Percentiles rank a stretch among this genome's conserved stretches.
phyloP scores from a whole-genome alignment of 495 filamentous ascomycete genomes.

The Annulohypoxylon nitens region DNA sequence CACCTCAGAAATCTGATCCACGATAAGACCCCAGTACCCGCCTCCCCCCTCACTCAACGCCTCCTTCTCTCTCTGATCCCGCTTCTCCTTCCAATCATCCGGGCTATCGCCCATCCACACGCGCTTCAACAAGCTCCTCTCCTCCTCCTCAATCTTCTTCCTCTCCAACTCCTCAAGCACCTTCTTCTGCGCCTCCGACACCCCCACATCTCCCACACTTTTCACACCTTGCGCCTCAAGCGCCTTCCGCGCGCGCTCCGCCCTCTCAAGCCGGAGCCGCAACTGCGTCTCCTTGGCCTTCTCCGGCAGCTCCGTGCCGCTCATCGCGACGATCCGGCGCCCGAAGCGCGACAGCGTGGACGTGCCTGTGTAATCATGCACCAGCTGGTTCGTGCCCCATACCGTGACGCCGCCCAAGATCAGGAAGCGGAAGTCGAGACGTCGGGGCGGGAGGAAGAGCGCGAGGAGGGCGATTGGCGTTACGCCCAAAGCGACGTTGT shows the following conservation, averaged over 20 bases:
- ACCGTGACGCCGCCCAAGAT: slow-evolving; percentile 71
- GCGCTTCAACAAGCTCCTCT: slow-evolving; percentile 61
- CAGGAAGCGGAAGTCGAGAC: slow-evolving; percentile 76
- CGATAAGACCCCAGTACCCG: slow-evolving; percentile 84
- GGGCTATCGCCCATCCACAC: slow-evolving; percentile 76
- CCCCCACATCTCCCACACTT: not conserved
- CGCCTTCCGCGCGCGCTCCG: slow-evolving; percentile 54
- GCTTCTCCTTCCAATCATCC: slow-evolving; percentile 78
- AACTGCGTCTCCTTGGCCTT: slow-evolving; percentile 68
- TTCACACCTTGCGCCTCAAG: slow-evolving; percentile 40
- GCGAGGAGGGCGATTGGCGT: slow-evolving; percentile 78
- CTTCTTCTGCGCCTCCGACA: slow-evolving; percentile 39
- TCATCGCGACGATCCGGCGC: slow-evolving; percentile 43
- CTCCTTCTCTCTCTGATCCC: slow-evolving; percentile 77
- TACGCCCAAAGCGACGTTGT: slow-evolving; percentile 71
- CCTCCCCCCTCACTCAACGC: slow-evolving; percentile 77
- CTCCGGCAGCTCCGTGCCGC: slow-evolving; percentile 60
- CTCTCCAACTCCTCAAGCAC: slow-evolving; percentile 45
- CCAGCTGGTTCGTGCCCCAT: slow-evolving; percentile 75
- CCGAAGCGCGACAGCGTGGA: slow-evolving; percentile 61
- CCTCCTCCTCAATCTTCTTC: slow-evolving; percentile 49
- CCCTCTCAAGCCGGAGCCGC: slow-evolving; percentile 60
- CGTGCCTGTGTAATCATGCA: slow-evolving; percentile 70
- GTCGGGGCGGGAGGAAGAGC: slow-evolving; percentile 81
- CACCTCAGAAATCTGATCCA: slow-evolving; percentile 87